Percentiles rank a stretch among this genome's conserved stretches.
Evolutionary conservation across 495 filamentous ascomycete species (phyloP).

Genomic region (Penicillium turbatum): DNA sequence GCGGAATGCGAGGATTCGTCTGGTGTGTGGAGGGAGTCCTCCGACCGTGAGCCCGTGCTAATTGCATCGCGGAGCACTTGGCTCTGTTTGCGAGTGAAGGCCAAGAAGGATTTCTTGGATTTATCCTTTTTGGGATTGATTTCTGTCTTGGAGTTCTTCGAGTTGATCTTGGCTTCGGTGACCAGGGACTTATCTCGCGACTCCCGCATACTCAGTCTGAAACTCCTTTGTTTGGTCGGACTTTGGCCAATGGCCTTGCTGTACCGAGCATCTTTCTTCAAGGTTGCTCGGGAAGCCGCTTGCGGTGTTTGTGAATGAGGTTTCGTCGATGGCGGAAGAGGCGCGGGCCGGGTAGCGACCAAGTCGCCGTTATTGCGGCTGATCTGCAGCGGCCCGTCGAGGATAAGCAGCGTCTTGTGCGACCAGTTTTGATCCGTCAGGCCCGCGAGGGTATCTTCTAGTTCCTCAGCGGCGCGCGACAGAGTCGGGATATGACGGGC

Average conservation of each 20-base stretch:
- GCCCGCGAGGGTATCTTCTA: conserved; percentile 28
- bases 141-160: not conserved
- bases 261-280: not conserved
- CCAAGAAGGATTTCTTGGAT: conserved; percentile 5
- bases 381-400: conserved; percentile 35
- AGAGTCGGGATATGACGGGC: conserved; percentile 23
- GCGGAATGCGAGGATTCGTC: conserved; percentile 7
- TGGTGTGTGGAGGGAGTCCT: conserved; percentile 5
- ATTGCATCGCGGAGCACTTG: not conserved
- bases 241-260: not conserved
- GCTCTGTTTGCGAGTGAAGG: conserved; percentile 2
- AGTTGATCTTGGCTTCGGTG: not conserved
- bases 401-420: conserved; percentile 16
- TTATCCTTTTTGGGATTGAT: conserved; percentile 1
- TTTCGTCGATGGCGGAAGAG: conserved; percentile 30
- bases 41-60: conserved; percentile 4
- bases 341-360: conserved; percentile 36
- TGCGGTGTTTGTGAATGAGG: conserved; percentile 14
- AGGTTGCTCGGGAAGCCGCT: not conserved
- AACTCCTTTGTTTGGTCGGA: not conserved
- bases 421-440: conserved; percentile 14
- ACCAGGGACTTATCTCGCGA: not conserved
- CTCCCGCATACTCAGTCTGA: not conserved
- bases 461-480: conserved; percentile 32
- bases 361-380: conserved; percentile 38